These are phyloP conservation scores for Xylariaceae sp. DNA, from an alignment of 2,329 filamentous ascomycete genomes.

Conservation along the genomic window DNA sequence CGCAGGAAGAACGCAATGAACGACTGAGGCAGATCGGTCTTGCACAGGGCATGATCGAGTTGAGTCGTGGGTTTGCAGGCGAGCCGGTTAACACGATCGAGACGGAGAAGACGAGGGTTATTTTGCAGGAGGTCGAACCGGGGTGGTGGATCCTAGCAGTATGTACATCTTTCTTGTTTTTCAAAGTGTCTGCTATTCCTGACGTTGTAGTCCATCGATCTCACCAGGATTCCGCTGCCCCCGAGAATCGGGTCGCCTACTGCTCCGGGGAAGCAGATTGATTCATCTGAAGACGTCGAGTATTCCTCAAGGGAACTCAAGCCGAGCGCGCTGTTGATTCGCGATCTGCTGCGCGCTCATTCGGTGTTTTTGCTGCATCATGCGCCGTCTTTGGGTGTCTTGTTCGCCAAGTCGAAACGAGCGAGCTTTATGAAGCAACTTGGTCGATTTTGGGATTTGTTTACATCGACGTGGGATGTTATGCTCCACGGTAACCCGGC, in stretches of 20 bases:
- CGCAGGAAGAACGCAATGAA: slow-evolving; percentile 71
- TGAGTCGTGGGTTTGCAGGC: slow-evolving; percentile 82
- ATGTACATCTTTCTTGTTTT: slow-evolving; percentile 32
- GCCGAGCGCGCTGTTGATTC: slow-evolving; percentile 68
- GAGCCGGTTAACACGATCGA: slow-evolving; percentile 78
- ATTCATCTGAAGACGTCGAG: slow-evolving; percentile 52
- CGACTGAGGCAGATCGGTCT: slow-evolving; percentile 87
- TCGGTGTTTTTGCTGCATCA: slow-evolving; percentile 84
- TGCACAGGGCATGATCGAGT: slow-evolving; percentile 93
- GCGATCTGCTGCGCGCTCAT: slow-evolving; percentile 79
- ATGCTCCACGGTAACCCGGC: slow-evolving; percentile 85
- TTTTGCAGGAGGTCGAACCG: slow-evolving; percentile 79
- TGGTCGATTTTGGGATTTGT: slow-evolving; percentile 73
- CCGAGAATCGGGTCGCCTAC: slow-evolving; percentile 42
- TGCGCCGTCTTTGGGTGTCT: slow-evolving; percentile 62
- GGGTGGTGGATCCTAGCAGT: slow-evolving; percentile 96
- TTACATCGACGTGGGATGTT: slow-evolving; percentile 74
- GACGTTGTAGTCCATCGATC: slow-evolving; percentile 62
- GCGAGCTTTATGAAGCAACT: slow-evolving; percentile 67
- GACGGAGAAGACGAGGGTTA: slow-evolving; percentile 79
- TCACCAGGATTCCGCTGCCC: slow-evolving; percentile 66
- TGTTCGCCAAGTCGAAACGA: slow-evolving; percentile 62
- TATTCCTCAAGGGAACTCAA: slow-evolving; percentile 90
- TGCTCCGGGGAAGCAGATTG: slow-evolving; percentile 30
- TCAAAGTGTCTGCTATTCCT: not conserved